Conservation (phyloP, 108 stramenopile genomes). For the Epipyxis sp. region DNA sequence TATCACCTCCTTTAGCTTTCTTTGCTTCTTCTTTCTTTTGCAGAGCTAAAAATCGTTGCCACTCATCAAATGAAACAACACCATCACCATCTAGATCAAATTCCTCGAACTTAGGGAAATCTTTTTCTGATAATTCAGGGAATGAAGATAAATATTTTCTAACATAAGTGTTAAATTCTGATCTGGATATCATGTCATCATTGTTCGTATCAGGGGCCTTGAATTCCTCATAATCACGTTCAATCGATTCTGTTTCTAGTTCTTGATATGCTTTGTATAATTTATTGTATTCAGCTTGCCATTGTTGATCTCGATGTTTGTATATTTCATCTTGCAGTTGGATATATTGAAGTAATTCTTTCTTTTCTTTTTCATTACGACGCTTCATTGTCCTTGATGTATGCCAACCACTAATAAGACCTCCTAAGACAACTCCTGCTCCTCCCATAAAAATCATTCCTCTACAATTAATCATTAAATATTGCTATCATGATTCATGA, state of each 20-base stretch:
- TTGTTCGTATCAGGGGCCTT: slow-evolving; percentile 92
- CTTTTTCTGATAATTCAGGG: slow-evolving; percentile 77
- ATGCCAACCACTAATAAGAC: neutral
- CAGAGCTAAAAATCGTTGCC: slow-evolving; percentile 43
- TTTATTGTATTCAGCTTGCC: slow-evolving; percentile 23
- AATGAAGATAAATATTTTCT: slow-evolving; percentile 83
- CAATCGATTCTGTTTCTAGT: slow-evolving; percentile 72
- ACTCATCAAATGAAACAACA: slow-evolving; percentile 83
- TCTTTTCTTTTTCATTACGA: neutral
- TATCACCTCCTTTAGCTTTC: neutral
- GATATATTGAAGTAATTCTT: slow-evolving; percentile 27
- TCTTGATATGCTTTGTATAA: slow-evolving; percentile 37
- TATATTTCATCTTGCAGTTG: slow-evolving; percentile 24
- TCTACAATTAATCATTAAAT: too few relatives aligned
- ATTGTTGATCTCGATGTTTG: neutral
- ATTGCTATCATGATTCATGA: too few relatives aligned
- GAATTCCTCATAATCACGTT: slow-evolving; percentile 94
- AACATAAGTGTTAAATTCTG: slow-evolving; percentile 91
- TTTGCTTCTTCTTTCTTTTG: slow-evolving; percentile 37
- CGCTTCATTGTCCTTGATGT: neutral
- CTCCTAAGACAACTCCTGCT: slow-evolving; percentile 1
- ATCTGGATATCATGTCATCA: slow-evolving; percentile 82
- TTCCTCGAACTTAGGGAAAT: slow-evolving; percentile 92
- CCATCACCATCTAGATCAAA: slow-evolving; percentile 90
- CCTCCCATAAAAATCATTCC: neutral